phyloP scores from a whole-genome alignment of 306 rosid genomes.

The Cucurbita pepo region DNA sequence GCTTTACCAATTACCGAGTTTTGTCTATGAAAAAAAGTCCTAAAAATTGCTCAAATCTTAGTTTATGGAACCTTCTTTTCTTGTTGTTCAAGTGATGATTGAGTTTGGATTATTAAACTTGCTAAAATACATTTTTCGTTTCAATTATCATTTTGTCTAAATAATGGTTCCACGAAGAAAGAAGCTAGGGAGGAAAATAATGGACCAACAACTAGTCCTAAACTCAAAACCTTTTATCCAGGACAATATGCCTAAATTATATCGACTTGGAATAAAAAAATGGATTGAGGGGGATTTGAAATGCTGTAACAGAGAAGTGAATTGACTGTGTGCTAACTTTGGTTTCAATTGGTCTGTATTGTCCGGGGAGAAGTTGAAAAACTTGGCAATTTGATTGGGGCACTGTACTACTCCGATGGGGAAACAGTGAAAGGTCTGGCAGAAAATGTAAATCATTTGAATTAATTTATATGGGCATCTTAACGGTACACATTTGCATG shows the following conservation, averaged over 20 bases:
- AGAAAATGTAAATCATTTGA: conserved; percentile 47
- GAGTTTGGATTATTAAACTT: background rate
- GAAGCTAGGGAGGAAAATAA: no score
- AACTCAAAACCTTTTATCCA: background rate
- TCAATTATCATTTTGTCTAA: background rate
- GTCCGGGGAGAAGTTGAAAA: background rate
- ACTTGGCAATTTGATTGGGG: conserved; percentile 72
- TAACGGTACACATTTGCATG: background rate
- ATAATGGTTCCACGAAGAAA: background rate
- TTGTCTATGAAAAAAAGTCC: no score
- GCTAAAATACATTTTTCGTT: background rate
- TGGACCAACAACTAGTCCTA: no score
- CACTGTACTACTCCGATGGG: conserved; percentile 50
- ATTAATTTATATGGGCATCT: background rate
- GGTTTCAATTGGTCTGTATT: background rate
- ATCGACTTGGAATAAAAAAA: background rate
- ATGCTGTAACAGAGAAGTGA: background rate
- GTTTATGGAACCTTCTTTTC: no score
- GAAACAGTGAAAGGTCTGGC: conserved; percentile 84
- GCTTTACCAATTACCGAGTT: no score
- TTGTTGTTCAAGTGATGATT: background rate
- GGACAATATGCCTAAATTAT: background rate
- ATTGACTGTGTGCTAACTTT: background rate
- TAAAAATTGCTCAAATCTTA: background rate
- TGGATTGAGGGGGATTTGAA: background rate